Base-by-base conservation (phyloP, 2,329 filamentous ascomycete genomes). In the Aspergillus candidus region DNA sequence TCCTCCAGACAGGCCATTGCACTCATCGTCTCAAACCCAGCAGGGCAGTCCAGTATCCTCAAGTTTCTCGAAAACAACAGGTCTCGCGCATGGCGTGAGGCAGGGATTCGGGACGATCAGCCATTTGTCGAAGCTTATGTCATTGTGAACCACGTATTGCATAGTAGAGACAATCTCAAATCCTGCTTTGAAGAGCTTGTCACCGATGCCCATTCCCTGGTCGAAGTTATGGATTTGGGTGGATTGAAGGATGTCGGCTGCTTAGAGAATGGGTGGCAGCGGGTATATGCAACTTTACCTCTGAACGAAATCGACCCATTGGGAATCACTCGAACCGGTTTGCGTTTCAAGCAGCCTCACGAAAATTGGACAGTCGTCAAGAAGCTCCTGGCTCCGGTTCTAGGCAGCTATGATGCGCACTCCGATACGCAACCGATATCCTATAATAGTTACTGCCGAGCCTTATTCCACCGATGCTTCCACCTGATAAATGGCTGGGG, bases 391-490 rank as follows among this genome's bases (percentile, higher is more conserved):
- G 63, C 61, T 17, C 71, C 71, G 8, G 58, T 74, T 2, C 68
- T 82, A 35, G 59, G 66, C 11, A 52, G 73, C 3, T 79, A 78
- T 44, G 57, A 69, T 4, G 53, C 59, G 4, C 73, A 70, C 27
- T 67, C 65, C 27, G 58, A 54, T 10, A 55, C 57, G 1, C 63
- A 65, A 30, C 66, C 68, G 11, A 54, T 69, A 7, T 73, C 68
- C n/a, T 67, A 77, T 46, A 80, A 81, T 50, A 70, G 67, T 12
- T 82, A 82, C 50, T 62, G 79, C 38, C 72, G 76, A 40, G 60
- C 69, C 6, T 58, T 73, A 17, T 68, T 82, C 36, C 67, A 67
- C 11, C 67, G 79, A 50, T 80, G 77, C 52, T 72, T 75, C 51
- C 59, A 68, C 32, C 64, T 83, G 15, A 71, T 81, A 38, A 70